A percentile compares a stretch with the other conserved stretches of the same genome.
These are phyloP conservation scores for Debaryomyces singareniensis DNA, from an alignment of 1,139 yeast genomes.

Conservation along the genomic window DNA sequence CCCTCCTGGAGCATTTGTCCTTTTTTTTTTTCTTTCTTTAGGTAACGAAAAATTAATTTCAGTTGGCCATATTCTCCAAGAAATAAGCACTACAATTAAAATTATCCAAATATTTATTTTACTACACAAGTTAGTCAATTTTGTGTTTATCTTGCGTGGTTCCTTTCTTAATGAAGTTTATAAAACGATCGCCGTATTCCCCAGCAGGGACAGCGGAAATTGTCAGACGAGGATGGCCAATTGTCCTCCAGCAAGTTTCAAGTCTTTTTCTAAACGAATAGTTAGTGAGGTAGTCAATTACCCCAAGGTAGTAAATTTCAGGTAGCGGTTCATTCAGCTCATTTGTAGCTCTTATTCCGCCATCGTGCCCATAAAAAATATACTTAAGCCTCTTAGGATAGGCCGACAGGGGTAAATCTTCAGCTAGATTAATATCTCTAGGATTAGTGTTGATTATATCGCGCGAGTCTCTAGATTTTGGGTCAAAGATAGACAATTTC, in stretches of 20 bases:
- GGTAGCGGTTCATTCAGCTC: slow-evolving; percentile 55
- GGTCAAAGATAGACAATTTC: slow-evolving; percentile 43
- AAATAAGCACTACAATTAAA: too few relatives aligned
- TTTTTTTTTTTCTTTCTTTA: slow-evolving; percentile 31
- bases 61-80: too few relatives aligned
- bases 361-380: slow-evolving; percentile 73
- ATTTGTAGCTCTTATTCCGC: slow-evolving; percentile 79
- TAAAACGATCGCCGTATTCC: slow-evolving; percentile 86
- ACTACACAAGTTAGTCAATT: too few relatives aligned
- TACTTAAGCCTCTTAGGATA: slow-evolving; percentile 46
- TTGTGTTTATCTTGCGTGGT: slow-evolving; percentile 9
- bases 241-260: slow-evolving; percentile 81
- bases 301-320: slow-evolving; percentile 83
- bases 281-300: slow-evolving; percentile 88
- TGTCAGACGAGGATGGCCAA: slow-evolving; percentile 61
- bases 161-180: slow-evolving; percentile 55
- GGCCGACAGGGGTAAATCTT: slow-evolving; percentile 41
- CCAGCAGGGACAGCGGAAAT: slow-evolving; percentile 87
- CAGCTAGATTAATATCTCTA: slow-evolving; percentile 31
- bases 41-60: too few relatives aligned
- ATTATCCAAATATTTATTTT: too few relatives aligned
- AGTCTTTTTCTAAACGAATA: slow-evolving; percentile 70
- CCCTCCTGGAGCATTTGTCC: slow-evolving; percentile 48
- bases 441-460: slow-evolving; percentile 46
- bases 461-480: slow-evolving; percentile 32